Evolutionary conservation across 2,329 filamentous ascomycete species (phyloP).

Genomic region (Cordyceps farinosa): DNA sequence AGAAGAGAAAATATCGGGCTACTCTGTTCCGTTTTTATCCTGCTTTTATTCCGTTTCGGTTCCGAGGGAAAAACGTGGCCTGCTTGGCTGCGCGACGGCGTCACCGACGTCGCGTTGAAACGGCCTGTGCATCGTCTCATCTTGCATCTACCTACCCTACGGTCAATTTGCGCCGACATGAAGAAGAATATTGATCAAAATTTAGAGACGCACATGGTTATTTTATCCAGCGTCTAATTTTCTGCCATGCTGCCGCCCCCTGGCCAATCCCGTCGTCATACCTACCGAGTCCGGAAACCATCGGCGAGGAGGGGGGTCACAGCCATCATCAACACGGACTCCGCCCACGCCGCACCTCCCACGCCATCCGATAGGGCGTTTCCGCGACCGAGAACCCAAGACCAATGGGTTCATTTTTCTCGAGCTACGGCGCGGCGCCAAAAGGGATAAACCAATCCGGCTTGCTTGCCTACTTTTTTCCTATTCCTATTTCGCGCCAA

Average conservation of each 20-base stretch:
- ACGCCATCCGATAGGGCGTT: slow-evolving; percentile 4
- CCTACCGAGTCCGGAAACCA: background rate
- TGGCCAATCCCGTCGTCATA: background rate
- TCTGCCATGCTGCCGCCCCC: background rate
- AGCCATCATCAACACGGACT: background rate
- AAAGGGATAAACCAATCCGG: background rate
- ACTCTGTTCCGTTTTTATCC: too few relatives aligned
- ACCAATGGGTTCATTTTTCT: background rate
- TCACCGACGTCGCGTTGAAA: background rate
- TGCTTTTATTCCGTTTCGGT: background rate
- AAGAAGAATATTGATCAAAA: background rate
- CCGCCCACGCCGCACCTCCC: background rate
- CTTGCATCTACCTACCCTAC: background rate
- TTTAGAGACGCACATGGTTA: background rate
- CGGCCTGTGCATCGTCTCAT: background rate
- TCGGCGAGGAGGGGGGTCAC: background rate
- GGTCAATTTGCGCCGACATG: background rate
- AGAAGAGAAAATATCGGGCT: background rate
- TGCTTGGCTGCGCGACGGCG: background rate
- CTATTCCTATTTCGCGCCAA: background rate
- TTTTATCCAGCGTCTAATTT: background rate
- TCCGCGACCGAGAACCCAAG: background rate
- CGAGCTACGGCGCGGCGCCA: background rate
- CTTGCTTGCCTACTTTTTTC: background rate
- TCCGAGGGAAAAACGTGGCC: background rate